Percentiles rank a stretch among this genome's conserved stretches.
Evolutionary conservation across 2,329 filamentous ascomycete species (phyloP).

Genomic region (Achaetomium macrosporum): DNA sequence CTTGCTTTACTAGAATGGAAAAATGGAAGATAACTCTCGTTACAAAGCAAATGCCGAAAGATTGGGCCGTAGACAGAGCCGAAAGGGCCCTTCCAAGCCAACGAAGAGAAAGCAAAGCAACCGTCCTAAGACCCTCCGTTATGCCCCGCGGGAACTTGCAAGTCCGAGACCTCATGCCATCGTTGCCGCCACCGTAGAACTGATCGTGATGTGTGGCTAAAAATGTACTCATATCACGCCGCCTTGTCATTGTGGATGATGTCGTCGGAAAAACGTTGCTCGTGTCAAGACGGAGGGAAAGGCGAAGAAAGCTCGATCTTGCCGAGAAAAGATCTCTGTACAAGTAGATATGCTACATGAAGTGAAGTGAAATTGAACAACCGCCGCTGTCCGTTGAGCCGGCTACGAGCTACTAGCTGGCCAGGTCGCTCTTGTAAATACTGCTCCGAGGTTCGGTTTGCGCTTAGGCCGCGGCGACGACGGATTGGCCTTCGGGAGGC

Average conservation of each 20-base stretch:
- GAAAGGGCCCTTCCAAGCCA: background rate
- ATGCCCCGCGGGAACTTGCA: conserved; percentile 1
- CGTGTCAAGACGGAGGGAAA: conserved; percentile 1
- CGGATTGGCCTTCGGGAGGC: conserved; percentile 33
- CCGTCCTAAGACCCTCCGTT: background rate
- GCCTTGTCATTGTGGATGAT: background rate
- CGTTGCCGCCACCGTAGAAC: background rate
- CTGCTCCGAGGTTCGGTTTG: background rate
- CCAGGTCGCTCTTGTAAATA: background rate
- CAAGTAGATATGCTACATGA: conserved; percentile 20
- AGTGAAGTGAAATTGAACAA: conserved; percentile 14
- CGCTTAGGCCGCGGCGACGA: conserved; percentile 19
- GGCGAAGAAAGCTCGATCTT: conserved; percentile 2
- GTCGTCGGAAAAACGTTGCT: background rate
- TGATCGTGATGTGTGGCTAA: background rate
- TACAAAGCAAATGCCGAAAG: conserved; percentile 4
- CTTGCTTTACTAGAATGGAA: background rate
- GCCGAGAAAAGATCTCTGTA: conserved; percentile 14
- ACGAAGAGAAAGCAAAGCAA: conserved; percentile 12
- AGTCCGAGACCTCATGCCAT: background rate
- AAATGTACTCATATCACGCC: background rate
- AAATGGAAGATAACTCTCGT: background rate
- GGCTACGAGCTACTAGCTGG: conserved; percentile 1
- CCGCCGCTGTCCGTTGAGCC: conserved; percentile 8
- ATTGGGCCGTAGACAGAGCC: background rate